Evolutionary conservation across 1,284 basidiomycete genomes (phyloP), one percentile per base, ranked within the genome.

Genomic region (Kwoniella shivajii): DNA sequence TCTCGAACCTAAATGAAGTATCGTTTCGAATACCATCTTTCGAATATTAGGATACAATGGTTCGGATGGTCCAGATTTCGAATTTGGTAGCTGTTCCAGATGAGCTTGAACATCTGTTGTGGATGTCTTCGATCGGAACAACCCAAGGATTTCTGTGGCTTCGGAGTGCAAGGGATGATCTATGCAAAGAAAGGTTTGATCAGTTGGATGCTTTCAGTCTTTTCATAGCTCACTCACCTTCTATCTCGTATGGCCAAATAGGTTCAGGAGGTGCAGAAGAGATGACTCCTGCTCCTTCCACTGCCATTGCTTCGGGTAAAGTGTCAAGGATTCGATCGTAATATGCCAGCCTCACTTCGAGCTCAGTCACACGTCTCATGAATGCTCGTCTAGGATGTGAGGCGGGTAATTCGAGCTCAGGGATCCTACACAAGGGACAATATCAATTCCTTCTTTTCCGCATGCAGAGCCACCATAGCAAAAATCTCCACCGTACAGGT

Each of bases 321-420:
- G 90, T 95, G 72, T 91, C 89, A 55, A 89, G 80, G 60, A 99
- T 88, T 6, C 96, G 86, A 64, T 99, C 95, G 73, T 90, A 90
- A 77, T 99, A 99, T 11, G 92, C 88, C 56, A 99, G 77, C 5
- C 96, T 85, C 39, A 95, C 86, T 77, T 99, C 96, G 50, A 91
- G 84, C 73, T 97, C 93, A 24, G 95, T 80, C 0, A 91, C 86
- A 11, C 90, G 83, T n/a, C 89, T 85, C 78, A 95, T 88, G 75
- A 98, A 95, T 1, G 85, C 83, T 14, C 90, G 84, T 66, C 87
- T 90, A 0, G 95, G 94, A 72, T 98, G 93, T 56, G 87, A 82
- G 7, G 81, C 69, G 1, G 86, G 81, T 13, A 95, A 77, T 3
- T 81, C 74, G 13, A 96, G 80, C 75, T 97, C 94, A 1, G 88